These are phyloP conservation scores for Simmondsia chinensis DNA, from an alignment of 148 eudicot species.

Conservation along the genomic window DNA sequence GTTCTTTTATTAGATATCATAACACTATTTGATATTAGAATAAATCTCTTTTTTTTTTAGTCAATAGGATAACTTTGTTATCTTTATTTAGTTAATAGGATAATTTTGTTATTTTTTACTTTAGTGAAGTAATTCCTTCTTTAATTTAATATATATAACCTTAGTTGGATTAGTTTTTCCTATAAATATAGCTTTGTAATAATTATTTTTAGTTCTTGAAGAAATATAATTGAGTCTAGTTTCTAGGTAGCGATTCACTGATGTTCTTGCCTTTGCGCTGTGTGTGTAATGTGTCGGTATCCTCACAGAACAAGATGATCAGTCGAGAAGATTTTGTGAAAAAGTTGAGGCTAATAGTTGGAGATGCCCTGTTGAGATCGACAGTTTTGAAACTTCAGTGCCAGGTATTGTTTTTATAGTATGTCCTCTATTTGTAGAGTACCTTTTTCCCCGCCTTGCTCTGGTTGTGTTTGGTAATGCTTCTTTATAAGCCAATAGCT, in stretches of 20 bases:
- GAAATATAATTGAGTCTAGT: too few species aligned
- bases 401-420: constrained; percentile 14
- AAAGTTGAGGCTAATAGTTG: constrained; percentile 27
- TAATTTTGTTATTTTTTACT: too few species aligned
- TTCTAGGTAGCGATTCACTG: too few species aligned
- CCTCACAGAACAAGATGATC: constrained; percentile 26
- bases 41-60: too few species aligned
- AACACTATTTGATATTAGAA: too few species aligned
- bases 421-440: not conserved
- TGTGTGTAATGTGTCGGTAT: not conserved
- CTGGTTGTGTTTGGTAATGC: not conserved
- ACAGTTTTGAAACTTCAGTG: constrained; percentile 17
- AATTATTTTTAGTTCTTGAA: too few species aligned
- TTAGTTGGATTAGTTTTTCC: too few species aligned
- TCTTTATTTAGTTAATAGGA: too few species aligned
- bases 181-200: too few species aligned
- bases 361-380: constrained; percentile 29
- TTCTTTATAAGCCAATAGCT: not conserved
- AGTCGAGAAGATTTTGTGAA: constrained; percentile 26
- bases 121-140: too few species aligned
- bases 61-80: too few species aligned
- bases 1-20: not conserved
- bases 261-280: not conserved
- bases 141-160: too few species aligned
- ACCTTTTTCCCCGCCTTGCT: not conserved